These are phyloP conservation scores for Trichoderma cornu-damae DNA, from an alignment of 2,329 filamentous ascomycete species.

Conservation along the genomic window DNA sequence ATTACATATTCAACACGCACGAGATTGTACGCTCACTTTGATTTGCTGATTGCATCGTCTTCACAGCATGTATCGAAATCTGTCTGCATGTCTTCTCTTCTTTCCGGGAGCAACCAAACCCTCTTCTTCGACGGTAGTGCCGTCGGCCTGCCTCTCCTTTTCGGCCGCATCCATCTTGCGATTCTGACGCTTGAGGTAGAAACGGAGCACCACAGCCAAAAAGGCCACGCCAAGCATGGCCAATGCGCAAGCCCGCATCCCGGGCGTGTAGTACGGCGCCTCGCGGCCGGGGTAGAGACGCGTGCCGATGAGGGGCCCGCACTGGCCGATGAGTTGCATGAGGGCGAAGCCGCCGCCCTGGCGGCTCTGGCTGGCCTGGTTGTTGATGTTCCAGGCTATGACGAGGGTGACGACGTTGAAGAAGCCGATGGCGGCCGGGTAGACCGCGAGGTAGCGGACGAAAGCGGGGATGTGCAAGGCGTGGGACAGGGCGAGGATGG, in stretches of 20 bases:
- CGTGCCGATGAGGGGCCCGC: constrained; percentile 66
- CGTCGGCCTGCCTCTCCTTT: constrained; percentile 23
- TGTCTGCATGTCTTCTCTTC: constrained; percentile 23
- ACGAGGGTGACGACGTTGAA: constrained; percentile 79
- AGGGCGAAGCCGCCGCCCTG: constrained; percentile 75
- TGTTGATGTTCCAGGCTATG: constrained; percentile 86
- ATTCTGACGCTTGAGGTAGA: constrained; percentile 51
- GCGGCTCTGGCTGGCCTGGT: constrained; percentile 63
- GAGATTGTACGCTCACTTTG: neutral
- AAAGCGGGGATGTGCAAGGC: constrained; percentile 39
- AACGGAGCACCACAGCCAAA: constrained; percentile 49
- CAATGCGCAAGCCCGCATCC: constrained; percentile 57
- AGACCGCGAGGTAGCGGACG: constrained; percentile 68
- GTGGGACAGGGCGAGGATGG: constrained; percentile 56
- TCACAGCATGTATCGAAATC: constrained; percentile 47
- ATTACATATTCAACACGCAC: neutral
- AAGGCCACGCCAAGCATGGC: constrained; percentile 59
- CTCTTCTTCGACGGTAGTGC: constrained; percentile 35
- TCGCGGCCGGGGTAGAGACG: constrained; percentile 58
- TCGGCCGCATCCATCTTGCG: constrained; percentile 37
- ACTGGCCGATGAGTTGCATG: constrained; percentile 76
- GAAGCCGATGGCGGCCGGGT: constrained; percentile 73
- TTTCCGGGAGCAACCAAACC: constrained; percentile 35
- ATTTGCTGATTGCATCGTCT: neutral
- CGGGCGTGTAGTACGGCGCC: constrained; percentile 56